These are phyloP conservation scores for Sclerotinia glacialis DNA, from an alignment of 2,329 filamentous ascomycete genomes.

Conservation along the genomic window DNA sequence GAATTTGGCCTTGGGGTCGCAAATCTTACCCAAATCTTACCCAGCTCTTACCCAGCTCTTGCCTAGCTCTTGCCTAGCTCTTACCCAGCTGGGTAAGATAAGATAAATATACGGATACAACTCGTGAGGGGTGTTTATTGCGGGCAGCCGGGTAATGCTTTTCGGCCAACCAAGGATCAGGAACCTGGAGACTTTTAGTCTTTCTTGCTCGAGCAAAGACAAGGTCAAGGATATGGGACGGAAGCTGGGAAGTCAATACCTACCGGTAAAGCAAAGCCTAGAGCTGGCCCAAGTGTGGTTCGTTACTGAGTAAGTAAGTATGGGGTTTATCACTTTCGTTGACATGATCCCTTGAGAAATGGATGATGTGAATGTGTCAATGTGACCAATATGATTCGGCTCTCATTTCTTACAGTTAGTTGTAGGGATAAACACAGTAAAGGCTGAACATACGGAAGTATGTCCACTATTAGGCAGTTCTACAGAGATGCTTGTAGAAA, in stretches of 20 bases:
- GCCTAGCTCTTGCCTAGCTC: no score
- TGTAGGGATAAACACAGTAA: constrained; percentile 3
- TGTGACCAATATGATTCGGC: background rate
- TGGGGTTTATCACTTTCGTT: constrained; percentile 13
- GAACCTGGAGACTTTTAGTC: background rate
- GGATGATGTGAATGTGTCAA: no score
- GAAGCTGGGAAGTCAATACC: constrained; percentile 3
- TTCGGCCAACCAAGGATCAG: background rate
- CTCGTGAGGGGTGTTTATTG: background rate
- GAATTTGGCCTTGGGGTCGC: constrained; percentile 2
- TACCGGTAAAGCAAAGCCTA: constrained; percentile 18
- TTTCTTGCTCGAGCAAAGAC: background rate
- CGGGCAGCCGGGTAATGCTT: constrained; percentile 16
- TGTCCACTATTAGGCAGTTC: background rate
- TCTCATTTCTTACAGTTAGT: background rate
- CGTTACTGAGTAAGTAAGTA: background rate
- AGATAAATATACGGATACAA: constrained; percentile 4
- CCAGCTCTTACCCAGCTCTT: no score
- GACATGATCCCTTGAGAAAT: background rate
- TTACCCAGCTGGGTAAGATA: constrained; percentile 9
- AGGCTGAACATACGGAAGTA: background rate
- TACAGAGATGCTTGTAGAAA: background rate
- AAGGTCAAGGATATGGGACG: constrained; percentile 7
- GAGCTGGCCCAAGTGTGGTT: constrained; percentile 17
- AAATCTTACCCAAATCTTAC: constrained; percentile 12